Conservation (phyloP, 139 green algal genomes). For the Chloropicon primus region DNA sequence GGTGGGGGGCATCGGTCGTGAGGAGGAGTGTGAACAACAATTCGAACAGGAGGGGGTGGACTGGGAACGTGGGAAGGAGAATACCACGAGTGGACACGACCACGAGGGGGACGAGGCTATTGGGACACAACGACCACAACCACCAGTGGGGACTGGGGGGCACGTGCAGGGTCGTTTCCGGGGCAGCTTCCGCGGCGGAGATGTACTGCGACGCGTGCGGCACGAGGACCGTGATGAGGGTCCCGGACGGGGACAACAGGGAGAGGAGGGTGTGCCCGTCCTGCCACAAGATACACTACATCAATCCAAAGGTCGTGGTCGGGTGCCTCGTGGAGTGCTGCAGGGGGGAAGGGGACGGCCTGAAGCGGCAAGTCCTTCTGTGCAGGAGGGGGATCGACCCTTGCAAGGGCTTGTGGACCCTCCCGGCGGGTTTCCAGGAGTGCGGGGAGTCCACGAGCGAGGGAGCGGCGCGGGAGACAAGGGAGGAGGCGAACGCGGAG, state of each 20-base stretch:
- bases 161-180: too few relatives aligned
- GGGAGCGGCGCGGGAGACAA: slow-evolving; percentile 49
- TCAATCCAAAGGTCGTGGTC: slow-evolving; percentile 71
- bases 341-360: slow-evolving; percentile 15
- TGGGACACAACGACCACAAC: too few relatives aligned
- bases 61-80: too few relatives aligned
- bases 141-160: too few relatives aligned
- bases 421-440: slow-evolving; percentile 79
- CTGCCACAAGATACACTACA: slow-evolving; percentile 51
- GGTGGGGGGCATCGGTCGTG: too few relatives aligned
- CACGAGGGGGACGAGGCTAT: too few relatives aligned
- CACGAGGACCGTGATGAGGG: slow-evolving; percentile 21
- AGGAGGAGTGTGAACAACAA: too few relatives aligned
- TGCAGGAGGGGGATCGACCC: slow-evolving; percentile 62
- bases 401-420: slow-evolving; percentile 68
- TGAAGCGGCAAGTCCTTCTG: slow-evolving; percentile 65
- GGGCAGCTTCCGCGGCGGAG: too few relatives aligned
- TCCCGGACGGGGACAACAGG: slow-evolving; percentile 35
- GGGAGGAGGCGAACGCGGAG: slow-evolving; percentile 48
- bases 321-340: slow-evolving; percentile 61
- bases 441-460: slow-evolving; percentile 40
- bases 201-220: slow-evolving; percentile 55
- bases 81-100: too few relatives aligned
- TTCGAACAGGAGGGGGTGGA: too few relatives aligned
- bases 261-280: slow-evolving; percentile 52